A percentile compares a stretch with the other conserved stretches of the same genome.
These are phyloP conservation scores for Colletotrichum zoysiae DNA, from an alignment of 2,329 filamentous ascomycete species.

Conservation along the genomic window DNA sequence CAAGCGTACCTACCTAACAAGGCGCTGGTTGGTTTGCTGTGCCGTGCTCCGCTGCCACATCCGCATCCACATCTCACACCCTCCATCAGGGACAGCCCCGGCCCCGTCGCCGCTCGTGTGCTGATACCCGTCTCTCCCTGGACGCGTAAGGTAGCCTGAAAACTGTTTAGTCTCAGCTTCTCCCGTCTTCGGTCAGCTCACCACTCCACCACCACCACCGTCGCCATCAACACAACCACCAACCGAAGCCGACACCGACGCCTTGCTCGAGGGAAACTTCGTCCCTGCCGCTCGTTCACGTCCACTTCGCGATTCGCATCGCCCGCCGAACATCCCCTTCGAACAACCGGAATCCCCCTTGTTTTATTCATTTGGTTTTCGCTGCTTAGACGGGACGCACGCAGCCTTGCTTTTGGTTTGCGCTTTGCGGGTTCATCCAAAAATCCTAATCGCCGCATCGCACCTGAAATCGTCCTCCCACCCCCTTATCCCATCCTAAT, in stretches of 20 bases:
- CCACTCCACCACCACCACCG: conserved; percentile 12
- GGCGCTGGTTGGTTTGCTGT: conserved; percentile 17
- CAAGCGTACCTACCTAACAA: conserved; percentile 29
- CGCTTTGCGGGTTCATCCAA: conserved; percentile 33
- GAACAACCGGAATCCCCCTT: neutral
- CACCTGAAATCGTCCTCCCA: neutral
- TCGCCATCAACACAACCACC: conserved; percentile 9
- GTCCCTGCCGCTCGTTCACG: conserved; percentile 43
- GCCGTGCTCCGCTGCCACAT: conserved; percentile 7
- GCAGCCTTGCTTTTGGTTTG: conserved; percentile 36
- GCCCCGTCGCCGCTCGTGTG: conserved; percentile 19
- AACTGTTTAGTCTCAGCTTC: conserved; percentile 28
- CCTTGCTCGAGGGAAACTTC: conserved; percentile 39
- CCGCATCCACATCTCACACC: conserved; percentile 2
- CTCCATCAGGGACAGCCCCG: conserved; percentile 19
- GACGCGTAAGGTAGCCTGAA: conserved; percentile 29
- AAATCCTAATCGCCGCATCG: conserved; percentile 19
- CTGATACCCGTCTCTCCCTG: conserved; percentile 6
- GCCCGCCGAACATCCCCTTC: neutral
- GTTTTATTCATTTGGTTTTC: neutral
- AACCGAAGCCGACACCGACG: conserved; percentile 15
- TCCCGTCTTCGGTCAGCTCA: conserved; percentile 25
- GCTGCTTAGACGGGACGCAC: conserved; percentile 31
- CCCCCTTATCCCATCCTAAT: conserved; percentile 30
- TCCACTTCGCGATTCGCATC: conserved; percentile 35